These are phyloP conservation scores for Pseudocercospora cruenta DNA, from an alignment of 2,329 filamentous ascomycete species.

Conservation along the genomic window DNA sequence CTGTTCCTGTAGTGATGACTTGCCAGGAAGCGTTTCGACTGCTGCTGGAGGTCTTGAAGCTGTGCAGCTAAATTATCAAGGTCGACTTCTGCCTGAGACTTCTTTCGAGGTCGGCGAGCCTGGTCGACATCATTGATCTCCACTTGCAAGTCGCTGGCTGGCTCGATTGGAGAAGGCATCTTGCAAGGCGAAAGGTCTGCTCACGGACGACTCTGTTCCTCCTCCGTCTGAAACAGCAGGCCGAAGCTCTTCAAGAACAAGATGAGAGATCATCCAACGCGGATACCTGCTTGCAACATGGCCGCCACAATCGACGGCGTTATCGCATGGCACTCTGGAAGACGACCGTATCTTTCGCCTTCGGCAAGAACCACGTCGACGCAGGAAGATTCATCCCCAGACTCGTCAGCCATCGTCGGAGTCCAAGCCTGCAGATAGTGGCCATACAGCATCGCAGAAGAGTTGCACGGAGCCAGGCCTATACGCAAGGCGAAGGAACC, in stretches of 20 bases:
- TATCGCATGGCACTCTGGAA: slow-evolving; percentile 14
- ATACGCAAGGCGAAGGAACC: slow-evolving; percentile 3
- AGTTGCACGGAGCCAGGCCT: neutral
- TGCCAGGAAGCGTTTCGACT: slow-evolving; percentile 15
- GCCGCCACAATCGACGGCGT: slow-evolving; percentile 9
- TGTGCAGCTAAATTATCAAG: slow-evolving; percentile 16
- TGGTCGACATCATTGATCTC: slow-evolving; percentile 7
- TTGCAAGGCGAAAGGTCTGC: neutral
- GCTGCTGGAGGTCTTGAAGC: slow-evolving; percentile 19
- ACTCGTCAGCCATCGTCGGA: slow-evolving; percentile 11
- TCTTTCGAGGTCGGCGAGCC: slow-evolving; percentile 3
- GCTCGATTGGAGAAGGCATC: slow-evolving; percentile 14
- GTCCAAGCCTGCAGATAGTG: slow-evolving; percentile 11
- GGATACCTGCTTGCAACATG: slow-evolving; percentile 14
- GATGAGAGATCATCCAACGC: neutral
- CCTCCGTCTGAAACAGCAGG: slow-evolving; percentile 9
- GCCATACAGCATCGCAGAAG: neutral
- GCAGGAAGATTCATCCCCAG: neutral
- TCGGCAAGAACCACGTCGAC: slow-evolving; percentile 7
- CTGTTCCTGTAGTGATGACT: slow-evolving; percentile 15
- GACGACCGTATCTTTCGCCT: slow-evolving; percentile 2
- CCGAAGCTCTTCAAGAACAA: slow-evolving; percentile 3
- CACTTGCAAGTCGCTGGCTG: slow-evolving; percentile 13
- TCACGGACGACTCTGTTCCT: neutral
- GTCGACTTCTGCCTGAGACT: slow-evolving; percentile 17